phyloP scores from a whole-genome alignment of 345 rosid species.

The Garcia nutans region DNA sequence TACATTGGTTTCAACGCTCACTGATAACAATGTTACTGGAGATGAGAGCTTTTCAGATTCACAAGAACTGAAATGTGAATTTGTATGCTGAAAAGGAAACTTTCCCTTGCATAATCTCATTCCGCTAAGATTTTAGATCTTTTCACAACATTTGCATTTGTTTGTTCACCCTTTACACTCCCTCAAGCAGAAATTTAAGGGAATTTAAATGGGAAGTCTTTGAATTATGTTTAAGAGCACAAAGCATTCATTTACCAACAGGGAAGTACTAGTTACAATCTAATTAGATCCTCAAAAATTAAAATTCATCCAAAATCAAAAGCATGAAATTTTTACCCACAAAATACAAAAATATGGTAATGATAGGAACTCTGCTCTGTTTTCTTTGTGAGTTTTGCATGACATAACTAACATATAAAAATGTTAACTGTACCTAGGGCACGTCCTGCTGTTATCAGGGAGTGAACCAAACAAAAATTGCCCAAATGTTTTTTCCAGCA shows the following conservation, averaged over 20 bases:
- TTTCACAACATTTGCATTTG: background rate
- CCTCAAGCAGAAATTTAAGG: background rate
- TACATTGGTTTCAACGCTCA: background rate
- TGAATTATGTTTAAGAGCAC: background rate
- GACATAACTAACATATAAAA: background rate
- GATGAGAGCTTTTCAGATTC: background rate
- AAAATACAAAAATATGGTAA: background rate
- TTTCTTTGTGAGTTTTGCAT: background rate
- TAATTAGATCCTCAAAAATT: background rate
- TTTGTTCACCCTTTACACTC: background rate
- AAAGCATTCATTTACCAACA: background rate
- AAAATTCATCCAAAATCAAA: background rate
- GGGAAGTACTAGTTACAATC: background rate
- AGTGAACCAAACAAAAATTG: slow-evolving; percentile 78
- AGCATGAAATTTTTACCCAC: background rate
- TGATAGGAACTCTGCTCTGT: background rate
- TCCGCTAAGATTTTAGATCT: background rate
- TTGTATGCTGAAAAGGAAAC: background rate
- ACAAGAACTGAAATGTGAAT: too few relatives aligned
- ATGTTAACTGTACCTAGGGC: slow-evolving; percentile 61
- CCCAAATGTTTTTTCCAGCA: slow-evolving; percentile 82
- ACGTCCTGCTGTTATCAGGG: slow-evolving; percentile 62
- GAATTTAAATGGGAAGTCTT: background rate
- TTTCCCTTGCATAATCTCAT: background rate
- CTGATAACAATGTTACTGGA: background rate